Conservation (phyloP, 257 asterid genomes). For the Rubia yunnanensis region DNA sequence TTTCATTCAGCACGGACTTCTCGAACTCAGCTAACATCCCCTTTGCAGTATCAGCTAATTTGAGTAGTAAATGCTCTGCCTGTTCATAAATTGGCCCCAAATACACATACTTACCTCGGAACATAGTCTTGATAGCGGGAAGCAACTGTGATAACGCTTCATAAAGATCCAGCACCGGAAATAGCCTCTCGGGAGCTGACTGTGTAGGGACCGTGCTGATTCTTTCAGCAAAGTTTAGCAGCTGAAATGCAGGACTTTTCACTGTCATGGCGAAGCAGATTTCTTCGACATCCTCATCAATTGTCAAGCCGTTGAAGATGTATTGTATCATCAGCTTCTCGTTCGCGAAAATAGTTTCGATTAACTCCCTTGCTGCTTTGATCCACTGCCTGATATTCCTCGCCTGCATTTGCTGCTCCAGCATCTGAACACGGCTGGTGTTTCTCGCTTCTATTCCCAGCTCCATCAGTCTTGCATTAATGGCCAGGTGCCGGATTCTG, state of each 20-base stretch:
- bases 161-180: slow-evolving; percentile 76
- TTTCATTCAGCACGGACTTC: slow-evolving; percentile 69
- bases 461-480: slow-evolving; percentile 47
- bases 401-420: slow-evolving; percentile 67
- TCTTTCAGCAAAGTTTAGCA: slow-evolving; percentile 76
- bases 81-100: slow-evolving; percentile 40
- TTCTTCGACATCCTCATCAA: slow-evolving; percentile 33
- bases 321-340: slow-evolving; percentile 66
- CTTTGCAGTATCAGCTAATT: not conserved
- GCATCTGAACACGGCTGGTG: slow-evolving; percentile 68
- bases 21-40: slow-evolving; percentile 55
- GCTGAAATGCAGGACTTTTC: slow-evolving; percentile 66
- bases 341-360: slow-evolving; percentile 61
- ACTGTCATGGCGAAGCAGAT: slow-evolving; percentile 71
- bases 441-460: slow-evolving; percentile 58
- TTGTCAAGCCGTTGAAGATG: slow-evolving; percentile 57
- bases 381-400: slow-evolving; percentile 84
- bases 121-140: slow-evolving; percentile 65
- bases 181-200: slow-evolving; percentile 78
- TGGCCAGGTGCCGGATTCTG: slow-evolving; percentile 55
- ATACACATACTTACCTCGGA: slow-evolving; percentile 51
- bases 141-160: slow-evolving; percentile 65
- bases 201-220: slow-evolving; percentile 59
- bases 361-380: slow-evolving; percentile 58
- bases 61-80: not conserved